phyloP scores from a whole-genome alignment of 2,329 filamentous ascomycete genomes.

The Penicillium sp. region DNA sequence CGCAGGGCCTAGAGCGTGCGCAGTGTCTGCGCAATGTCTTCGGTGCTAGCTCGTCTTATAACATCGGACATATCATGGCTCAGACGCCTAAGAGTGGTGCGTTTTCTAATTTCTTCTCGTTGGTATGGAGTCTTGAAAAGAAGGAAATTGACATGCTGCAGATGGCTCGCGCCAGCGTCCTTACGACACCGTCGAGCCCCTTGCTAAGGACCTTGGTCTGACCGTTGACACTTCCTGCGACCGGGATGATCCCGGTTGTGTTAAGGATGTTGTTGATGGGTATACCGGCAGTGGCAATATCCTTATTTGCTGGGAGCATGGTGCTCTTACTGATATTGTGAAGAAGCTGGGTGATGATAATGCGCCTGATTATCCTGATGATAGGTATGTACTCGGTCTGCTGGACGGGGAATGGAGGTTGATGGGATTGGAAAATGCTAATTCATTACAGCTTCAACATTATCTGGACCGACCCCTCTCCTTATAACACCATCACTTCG shows the following conservation, averaged over 20 bases:
- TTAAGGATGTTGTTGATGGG: slow-evolving; percentile 49
- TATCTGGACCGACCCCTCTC: slow-evolving; percentile 57
- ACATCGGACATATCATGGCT: slow-evolving; percentile 60
- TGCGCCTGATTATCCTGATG: slow-evolving; percentile 52
- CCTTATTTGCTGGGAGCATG: slow-evolving; percentile 63
- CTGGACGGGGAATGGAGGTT: too few species aligned
- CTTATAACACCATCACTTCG: slow-evolving; percentile 49
- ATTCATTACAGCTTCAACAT: slow-evolving; percentile 45
- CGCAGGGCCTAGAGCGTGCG: slow-evolving; percentile 54
- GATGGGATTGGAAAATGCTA: background rate
- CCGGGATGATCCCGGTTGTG: slow-evolving; percentile 56
- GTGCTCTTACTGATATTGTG: slow-evolving; percentile 52
- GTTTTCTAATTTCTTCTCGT: slow-evolving; percentile 8
- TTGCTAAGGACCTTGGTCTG: slow-evolving; percentile 56
- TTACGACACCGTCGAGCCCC: slow-evolving; percentile 56
- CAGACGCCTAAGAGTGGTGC: slow-evolving; percentile 50
- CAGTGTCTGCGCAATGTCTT: slow-evolving; percentile 61
- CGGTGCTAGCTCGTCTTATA: slow-evolving; percentile 50
- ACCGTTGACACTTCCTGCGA: slow-evolving; percentile 57
- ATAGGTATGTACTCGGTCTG: slow-evolving; percentile 30
- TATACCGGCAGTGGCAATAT: slow-evolving; percentile 57
- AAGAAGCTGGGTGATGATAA: slow-evolving; percentile 52
- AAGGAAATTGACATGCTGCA: slow-evolving; percentile 2
- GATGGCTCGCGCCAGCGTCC: slow-evolving; percentile 55
- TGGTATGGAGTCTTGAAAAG: background rate